Base-by-base conservation (phyloP, 306 rosid genomes). In the Aeschynomene evenia region DNA sequence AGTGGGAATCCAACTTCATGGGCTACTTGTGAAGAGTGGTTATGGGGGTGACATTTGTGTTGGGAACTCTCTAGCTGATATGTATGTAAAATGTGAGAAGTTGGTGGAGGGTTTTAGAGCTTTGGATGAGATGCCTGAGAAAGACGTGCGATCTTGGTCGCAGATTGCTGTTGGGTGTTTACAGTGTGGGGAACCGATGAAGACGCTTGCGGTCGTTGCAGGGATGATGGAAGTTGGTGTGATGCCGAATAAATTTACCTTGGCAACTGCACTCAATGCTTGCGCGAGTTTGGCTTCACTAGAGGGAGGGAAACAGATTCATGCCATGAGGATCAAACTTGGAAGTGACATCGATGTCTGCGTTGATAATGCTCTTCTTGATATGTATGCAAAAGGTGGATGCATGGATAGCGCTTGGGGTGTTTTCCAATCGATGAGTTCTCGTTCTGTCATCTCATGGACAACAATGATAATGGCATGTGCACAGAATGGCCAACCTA, bases 361-460 rank as follows among this genome's bases (percentile, higher is more conserved):
- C 31, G 91, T 87, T 20, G 96, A 90, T 72, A 90, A 90, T 45
- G 91, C 96, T 33, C 72, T 87, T 63, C 85, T 90, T 33, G 96
- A 90, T 78, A 87, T 90, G 96, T 90, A 90, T 80, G 91, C 88
- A 71, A 90, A 90, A 84, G 80, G 91, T 76, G 94, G 94, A 46
- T 87, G 88, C 65, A 55, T 90, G 94, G 76, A 59, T 49, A 69
- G 85, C 52, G 81, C 87, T 40, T 43, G 79, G 79, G 50, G 29
- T 59, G 29, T 81, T 45, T 90, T 90, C 63, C 52, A 13, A 51
- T 78, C 76, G 0, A 90, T 87, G 89, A 74, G 59, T 40, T 83
- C 80, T 51, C 81, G 55, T 49, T 78, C 96, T 42, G 85, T 90
- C 10, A 72, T 90, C 68, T 81, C 96, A 2, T 90, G 94, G 96